Percentiles rank a stretch among this genome's conserved stretches.
phyloP scores from a whole-genome alignment of 352 stramenopile genomes.

The Phytophthora melonis region DNA sequence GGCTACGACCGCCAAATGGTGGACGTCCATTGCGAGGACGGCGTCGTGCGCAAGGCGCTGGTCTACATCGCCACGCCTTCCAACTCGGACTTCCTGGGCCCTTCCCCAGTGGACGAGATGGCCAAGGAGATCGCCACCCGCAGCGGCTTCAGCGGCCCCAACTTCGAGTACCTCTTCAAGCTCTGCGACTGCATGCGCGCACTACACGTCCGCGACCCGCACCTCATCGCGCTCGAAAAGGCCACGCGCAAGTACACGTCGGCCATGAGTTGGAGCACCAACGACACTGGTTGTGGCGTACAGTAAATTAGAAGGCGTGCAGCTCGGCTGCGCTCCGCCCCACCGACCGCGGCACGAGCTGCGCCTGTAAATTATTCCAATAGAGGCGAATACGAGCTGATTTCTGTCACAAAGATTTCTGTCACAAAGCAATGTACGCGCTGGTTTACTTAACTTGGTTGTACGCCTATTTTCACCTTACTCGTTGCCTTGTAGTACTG shows the following conservation, averaged over 20 bases:
- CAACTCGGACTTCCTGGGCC: slow-evolving; percentile 89
- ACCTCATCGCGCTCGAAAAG: slow-evolving; percentile 77
- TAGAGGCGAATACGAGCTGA: slow-evolving; percentile 43
- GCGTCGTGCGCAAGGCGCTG: slow-evolving; percentile 66
- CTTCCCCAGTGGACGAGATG: slow-evolving; percentile 76
- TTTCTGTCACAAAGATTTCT: slow-evolving; percentile 38
- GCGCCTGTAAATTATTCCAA: slow-evolving; percentile 56
- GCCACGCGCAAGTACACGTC: slow-evolving; percentile 71
- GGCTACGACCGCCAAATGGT: slow-evolving; percentile 86
- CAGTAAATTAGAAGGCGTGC: slow-evolving; percentile 53
- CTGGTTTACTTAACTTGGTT: background rate
- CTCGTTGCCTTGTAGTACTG: background rate
- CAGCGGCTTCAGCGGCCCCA: slow-evolving; percentile 75
- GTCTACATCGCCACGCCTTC: slow-evolving; percentile 88
- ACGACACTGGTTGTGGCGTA: slow-evolving; percentile 52
- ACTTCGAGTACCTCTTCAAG: slow-evolving; percentile 88
- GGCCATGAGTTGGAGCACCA: slow-evolving; percentile 51
- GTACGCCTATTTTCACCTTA: background rate
- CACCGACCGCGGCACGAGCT: slow-evolving; percentile 19
- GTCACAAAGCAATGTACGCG: slow-evolving; percentile 15
- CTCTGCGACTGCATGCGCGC: slow-evolving; percentile 84
- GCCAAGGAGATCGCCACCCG: slow-evolving; percentile 81
- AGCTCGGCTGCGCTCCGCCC: slow-evolving; percentile 14
- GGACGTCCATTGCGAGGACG: slow-evolving; percentile 81
- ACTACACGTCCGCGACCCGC: slow-evolving; percentile 77